Conservation (phyloP, 331 rosid genomes). For the Arachis monticola region DNA sequence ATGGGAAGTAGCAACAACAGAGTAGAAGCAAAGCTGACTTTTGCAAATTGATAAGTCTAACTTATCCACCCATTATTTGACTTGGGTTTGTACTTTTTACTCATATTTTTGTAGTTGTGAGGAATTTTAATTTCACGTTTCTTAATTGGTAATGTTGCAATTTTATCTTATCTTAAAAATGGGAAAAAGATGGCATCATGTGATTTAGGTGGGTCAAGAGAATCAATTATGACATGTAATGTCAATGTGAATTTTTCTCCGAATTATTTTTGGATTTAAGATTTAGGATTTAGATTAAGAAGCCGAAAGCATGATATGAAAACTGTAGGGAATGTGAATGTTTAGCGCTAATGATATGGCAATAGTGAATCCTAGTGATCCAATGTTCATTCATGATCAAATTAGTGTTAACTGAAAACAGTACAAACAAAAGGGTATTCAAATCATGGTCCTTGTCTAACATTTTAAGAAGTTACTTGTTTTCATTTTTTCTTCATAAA, state of each 20-base stretch:
- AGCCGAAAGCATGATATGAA: conserved; percentile 24
- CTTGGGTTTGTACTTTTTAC: conserved; percentile 56
- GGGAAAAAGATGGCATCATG: conserved; percentile 20
- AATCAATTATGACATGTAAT: conserved; percentile 13
- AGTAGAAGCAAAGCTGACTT: conserved; percentile 55
- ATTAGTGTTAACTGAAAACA: not conserved
- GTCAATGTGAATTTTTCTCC: not conserved
- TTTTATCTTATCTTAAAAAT: conserved; percentile 32
- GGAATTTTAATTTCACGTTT: conserved; percentile 41
- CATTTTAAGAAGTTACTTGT: no score
- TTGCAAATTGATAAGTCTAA: conserved; percentile 41
- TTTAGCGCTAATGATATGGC: not conserved
- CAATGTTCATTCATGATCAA: not conserved
- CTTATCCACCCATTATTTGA: conserved; percentile 46
- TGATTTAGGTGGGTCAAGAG: conserved; percentile 34
- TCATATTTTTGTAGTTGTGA: conserved; percentile 48
- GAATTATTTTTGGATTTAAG: not conserved
- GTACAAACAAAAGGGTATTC: not conserved
- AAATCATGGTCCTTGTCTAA: not conserved
- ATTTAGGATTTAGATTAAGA: no score
- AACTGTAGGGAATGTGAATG: not conserved
- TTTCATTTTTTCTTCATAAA: no score
- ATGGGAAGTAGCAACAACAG: conserved; percentile 37
- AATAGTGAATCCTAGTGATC: not conserved
- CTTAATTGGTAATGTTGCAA: conserved; percentile 36